phyloP scores from a whole-genome alignment of 106 monocot species.

The Dendrobium huoshanense region DNA sequence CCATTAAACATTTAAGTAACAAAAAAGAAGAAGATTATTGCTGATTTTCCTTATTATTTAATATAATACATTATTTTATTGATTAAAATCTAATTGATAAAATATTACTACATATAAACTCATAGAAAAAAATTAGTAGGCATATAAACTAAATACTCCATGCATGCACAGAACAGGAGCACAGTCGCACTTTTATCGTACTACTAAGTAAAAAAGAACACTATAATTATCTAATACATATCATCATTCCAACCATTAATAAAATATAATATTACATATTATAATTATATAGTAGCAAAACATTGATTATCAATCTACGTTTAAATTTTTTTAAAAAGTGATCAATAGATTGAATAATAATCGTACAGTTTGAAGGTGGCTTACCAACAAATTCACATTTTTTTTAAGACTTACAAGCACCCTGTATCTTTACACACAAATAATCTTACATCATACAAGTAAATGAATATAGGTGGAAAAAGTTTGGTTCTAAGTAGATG shows the following conservation, averaged over 20 bases:
- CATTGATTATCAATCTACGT: not conserved
- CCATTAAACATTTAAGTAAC: no score
- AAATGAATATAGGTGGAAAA: slow-evolving; percentile 2
- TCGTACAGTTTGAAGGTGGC: not conserved
- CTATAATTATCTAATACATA: no score
- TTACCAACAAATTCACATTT: slow-evolving; percentile 5
- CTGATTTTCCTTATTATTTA: no score
- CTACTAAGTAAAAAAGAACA: no score
- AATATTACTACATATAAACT: no score
- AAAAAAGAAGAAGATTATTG: no score
- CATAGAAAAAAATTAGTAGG: no score
- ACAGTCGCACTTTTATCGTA: no score
- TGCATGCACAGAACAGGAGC: no score
- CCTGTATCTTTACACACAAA: not conserved
- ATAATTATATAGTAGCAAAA: not conserved
- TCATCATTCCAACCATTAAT: not conserved
- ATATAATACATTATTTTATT: no score
- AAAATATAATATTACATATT: not conserved
- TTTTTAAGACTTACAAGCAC: not conserved
- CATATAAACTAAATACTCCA: no score
- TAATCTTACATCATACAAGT: not conserved
- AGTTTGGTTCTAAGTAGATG: slow-evolving; percentile 17
- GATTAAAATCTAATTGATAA: no score
- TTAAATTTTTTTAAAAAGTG: not conserved
- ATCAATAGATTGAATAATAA: not conserved